phyloP scores from a whole-genome alignment of 1,139 yeast species.

The Sugiyamaella xylanicola region DNA sequence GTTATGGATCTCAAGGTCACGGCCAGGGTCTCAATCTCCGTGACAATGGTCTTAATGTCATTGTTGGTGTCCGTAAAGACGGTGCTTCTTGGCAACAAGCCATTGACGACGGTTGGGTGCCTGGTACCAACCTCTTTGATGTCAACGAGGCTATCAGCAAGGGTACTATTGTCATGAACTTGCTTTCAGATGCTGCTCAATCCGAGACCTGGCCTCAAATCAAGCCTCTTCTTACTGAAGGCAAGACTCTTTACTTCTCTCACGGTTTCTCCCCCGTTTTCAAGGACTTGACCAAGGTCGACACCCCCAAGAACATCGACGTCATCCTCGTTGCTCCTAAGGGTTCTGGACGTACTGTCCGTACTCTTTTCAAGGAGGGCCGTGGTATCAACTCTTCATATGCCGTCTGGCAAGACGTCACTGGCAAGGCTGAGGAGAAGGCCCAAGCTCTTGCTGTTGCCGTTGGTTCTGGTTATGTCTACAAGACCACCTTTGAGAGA shows the following conservation, averaged over 20 bases:
- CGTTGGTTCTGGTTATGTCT: slow-evolving; percentile 99
- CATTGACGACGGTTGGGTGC: slow-evolving; percentile 99
- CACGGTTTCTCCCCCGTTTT: slow-evolving; percentile 99
- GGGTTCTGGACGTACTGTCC: slow-evolving; percentile 99
- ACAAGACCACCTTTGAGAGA: slow-evolving; percentile 98
- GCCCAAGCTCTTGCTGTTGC: slow-evolving; percentile 99
- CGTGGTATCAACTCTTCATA: slow-evolving; percentile 99
- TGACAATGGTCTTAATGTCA: slow-evolving; percentile 97
- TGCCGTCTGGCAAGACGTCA: slow-evolving; percentile 98
- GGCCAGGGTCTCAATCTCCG: slow-evolving; percentile 99
- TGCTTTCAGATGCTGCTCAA: slow-evolving; percentile 98
- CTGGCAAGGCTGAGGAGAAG: slow-evolving; percentile 99
- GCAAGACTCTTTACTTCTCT: slow-evolving; percentile 96
- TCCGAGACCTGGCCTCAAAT: slow-evolving; percentile 93
- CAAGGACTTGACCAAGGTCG: slow-evolving; percentile 96
- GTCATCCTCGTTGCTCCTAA: slow-evolving; percentile 99
- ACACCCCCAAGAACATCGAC: slow-evolving; percentile 91
- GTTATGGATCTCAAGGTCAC: slow-evolving; percentile 99
- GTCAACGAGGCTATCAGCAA: slow-evolving; percentile 88
- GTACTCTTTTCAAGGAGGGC: slow-evolving; percentile 99
- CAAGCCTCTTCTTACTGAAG: slow-evolving; percentile 92
- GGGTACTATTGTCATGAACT: slow-evolving; percentile 97
- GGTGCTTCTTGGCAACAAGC: slow-evolving; percentile 99
- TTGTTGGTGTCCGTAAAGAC: slow-evolving; percentile 96
- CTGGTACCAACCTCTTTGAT: slow-evolving; percentile 96